phyloP scores from a whole-genome alignment of 2,329 filamentous ascomycete genomes.

The Botrytis sinoallii region DNA sequence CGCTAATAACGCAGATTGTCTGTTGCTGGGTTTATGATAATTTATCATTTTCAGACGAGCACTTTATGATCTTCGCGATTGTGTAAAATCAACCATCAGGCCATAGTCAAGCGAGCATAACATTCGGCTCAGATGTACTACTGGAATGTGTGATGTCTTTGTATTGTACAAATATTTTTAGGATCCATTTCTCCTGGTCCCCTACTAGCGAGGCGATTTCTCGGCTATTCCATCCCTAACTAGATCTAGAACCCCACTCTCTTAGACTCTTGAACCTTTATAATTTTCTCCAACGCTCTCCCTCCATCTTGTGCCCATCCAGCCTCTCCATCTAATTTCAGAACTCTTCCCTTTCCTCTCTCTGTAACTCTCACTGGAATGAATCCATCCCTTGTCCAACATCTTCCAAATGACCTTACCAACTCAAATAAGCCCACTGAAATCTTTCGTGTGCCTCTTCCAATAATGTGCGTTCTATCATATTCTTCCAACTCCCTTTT shows the following conservation, averaged over 20 bases:
- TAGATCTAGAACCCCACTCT: not conserved
- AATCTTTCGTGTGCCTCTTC: constrained; percentile 54
- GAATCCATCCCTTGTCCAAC: constrained; percentile 55
- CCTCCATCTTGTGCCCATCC: constrained; percentile 58
- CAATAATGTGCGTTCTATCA: constrained; percentile 55
- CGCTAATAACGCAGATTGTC: not conserved
- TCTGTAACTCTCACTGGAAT: constrained; percentile 47
- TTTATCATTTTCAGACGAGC: not conserved
- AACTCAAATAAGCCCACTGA: constrained; percentile 43
- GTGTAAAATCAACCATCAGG: too few relatives aligned
- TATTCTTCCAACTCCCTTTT: constrained; percentile 42
- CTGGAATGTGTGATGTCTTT: not conserved
- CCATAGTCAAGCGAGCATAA: not conserved
- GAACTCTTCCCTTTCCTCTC: constrained; percentile 34
- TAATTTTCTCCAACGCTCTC: constrained; percentile 54
- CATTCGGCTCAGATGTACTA: not conserved
- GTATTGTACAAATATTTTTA: not conserved
- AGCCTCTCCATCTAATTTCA: constrained; percentile 44
- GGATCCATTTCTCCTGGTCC: not conserved
- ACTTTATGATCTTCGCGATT: not conserved
- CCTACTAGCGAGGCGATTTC: constrained; percentile 1
- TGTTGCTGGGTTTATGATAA: not conserved
- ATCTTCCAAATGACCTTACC: constrained; percentile 49
- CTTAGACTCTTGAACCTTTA: constrained; percentile 30
- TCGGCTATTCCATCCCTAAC: constrained; percentile 4